Conservation (phyloP, 1,284 basidiomycete genomes). For the Sparassis latifolia region DNA sequence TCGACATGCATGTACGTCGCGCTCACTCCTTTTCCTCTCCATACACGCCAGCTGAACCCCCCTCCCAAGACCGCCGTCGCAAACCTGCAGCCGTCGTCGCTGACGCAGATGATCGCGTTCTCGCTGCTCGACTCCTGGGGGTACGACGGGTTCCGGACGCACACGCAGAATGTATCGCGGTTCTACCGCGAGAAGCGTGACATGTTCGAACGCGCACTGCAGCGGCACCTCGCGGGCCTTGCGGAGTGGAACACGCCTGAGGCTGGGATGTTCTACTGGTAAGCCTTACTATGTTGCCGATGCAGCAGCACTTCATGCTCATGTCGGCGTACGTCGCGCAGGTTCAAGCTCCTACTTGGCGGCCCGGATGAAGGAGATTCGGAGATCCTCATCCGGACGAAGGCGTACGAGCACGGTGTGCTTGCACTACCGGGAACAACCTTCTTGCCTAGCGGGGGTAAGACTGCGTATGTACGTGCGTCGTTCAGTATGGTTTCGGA, state of each 20-base stretch:
- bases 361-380: conserved; percentile 56
- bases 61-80: conserved; percentile 15
- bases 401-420: conserved; percentile 78
- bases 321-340: conserved; percentile 18
- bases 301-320: neutral
- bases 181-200: conserved; percentile 83
- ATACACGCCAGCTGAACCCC: neutral
- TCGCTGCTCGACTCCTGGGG: conserved; percentile 77
- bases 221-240: conserved; percentile 67
- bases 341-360: conserved; percentile 61
- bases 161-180: conserved; percentile 65
- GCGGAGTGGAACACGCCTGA: conserved; percentile 84
- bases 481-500: conserved; percentile 72
- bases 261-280: conserved; percentile 92
- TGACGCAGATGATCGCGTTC: conserved; percentile 74
- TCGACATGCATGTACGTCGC: conserved; percentile 62
- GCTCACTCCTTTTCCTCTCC: neutral
- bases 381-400: conserved; percentile 65
- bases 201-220: conserved; percentile 74
- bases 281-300: neutral
- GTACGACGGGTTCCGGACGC: conserved; percentile 70
- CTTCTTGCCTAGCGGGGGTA: conserved; percentile 69
- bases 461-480: conserved; percentile 72
- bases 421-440: conserved; percentile 84
- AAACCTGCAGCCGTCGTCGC: conserved; percentile 75